phyloP scores from a whole-genome alignment of 495 filamentous ascomycete genomes.

The Collariella sp. region DNA sequence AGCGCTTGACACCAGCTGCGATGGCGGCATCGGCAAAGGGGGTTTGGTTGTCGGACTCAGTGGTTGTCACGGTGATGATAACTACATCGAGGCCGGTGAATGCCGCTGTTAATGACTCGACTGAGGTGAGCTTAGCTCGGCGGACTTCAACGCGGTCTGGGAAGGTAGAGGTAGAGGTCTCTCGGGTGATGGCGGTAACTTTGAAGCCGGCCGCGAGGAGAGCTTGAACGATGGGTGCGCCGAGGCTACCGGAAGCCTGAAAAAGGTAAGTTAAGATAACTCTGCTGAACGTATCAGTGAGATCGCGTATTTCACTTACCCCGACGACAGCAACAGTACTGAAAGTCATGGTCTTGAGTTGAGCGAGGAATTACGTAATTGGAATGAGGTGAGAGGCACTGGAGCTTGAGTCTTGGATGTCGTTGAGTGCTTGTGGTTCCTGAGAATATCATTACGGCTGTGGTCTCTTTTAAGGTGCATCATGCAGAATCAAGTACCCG shows the following conservation, averaged over 20 bases:
- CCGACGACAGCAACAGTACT: slow-evolving; percentile 12
- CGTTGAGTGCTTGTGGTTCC: too few relatives aligned
- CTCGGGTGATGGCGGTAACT: slow-evolving; percentile 43
- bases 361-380: too few relatives aligned
- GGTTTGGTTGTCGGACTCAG: slow-evolving; percentile 30
- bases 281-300: too few relatives aligned
- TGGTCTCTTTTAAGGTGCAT: too few relatives aligned
- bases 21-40: slow-evolving; percentile 45
- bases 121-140: slow-evolving; percentile 20
- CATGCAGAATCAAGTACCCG: too few relatives aligned
- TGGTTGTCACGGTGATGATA: slow-evolving; percentile 38
- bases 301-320: neutral
- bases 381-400: too few relatives aligned
- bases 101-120: slow-evolving; percentile 37
- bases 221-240: slow-evolving; percentile 37
- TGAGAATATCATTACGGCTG: too few relatives aligned
- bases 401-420: too few relatives aligned
- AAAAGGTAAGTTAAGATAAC: neutral
- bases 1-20: slow-evolving; percentile 49
- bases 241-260: slow-evolving; percentile 45
- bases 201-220: slow-evolving; percentile 41
- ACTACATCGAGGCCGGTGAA: slow-evolving; percentile 47
- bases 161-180: slow-evolving; percentile 25
- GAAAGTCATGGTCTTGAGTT: slow-evolving; percentile 1
- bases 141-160: slow-evolving; percentile 25